Base-by-base conservation (phyloP, 352 stramenopile species). In the Pythium volutum region DNA sequence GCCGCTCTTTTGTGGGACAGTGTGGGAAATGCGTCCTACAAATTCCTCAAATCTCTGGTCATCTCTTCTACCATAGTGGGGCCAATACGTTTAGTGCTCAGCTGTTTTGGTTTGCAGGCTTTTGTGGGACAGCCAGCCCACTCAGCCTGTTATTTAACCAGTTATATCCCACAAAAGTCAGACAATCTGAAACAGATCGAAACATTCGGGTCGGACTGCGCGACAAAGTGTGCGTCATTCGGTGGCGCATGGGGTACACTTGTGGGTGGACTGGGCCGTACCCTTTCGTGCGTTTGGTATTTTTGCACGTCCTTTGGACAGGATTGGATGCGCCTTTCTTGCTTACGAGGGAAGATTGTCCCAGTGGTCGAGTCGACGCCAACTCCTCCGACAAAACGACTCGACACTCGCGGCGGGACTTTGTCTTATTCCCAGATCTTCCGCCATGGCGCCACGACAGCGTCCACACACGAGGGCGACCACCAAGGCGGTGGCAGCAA, bases 231-330 rank as follows among this genome's bases (percentile, higher is more conserved):
- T n/a, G n/a, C n/a, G n/a, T n/a, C n/a, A 34, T 57, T 64, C 49
- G 57, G 57, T 64, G 57, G 57, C 49, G n/a, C 2, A 22, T 27
- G n/a, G 33, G 33, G 36, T n/a, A 54, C 57, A 34, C 14, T 34
- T 25, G 18, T 20, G 22, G n/a, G n/a, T 29, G 22, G 9, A 16
- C 41, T 46, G 34, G 45, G 52, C 57, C 18, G 31, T 62, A 22
- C 27, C 26, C 14, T n/a, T 12, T 36, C 52, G 23, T 20, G 1
- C 36, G 9, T 14, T 25, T 23, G 49, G 49, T 55, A 55, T 55
- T 55, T 55, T 45, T 45, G 49, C 33, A 45, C 49, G n/a, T 4
- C 45, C 15, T 14, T 34, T 36, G 47, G 12, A 18, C 8, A 16
- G 41, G 7, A 29, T 27, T 12, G n/a, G n/a, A 48, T 36, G 31